phyloP scores from a whole-genome alignment of 2,329 filamentous ascomycete genomes.

The Verticillium tricorpus region DNA sequence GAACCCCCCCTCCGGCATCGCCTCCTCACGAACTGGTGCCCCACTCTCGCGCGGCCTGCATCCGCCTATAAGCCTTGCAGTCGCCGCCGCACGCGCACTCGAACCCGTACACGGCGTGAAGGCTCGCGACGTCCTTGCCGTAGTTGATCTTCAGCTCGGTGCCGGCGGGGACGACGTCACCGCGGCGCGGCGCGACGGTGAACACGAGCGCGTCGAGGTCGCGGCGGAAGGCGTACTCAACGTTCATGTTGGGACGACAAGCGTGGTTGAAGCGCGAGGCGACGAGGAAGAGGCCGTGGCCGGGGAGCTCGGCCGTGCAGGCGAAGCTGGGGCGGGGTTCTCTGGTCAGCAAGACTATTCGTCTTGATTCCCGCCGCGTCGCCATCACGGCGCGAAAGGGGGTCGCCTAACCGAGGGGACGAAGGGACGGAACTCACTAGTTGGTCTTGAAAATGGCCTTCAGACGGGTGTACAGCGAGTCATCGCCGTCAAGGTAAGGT shows the following conservation, averaged over 20 bases:
- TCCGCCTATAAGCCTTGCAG: not conserved
- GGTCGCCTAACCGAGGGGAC: no score
- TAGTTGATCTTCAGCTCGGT: conserved; percentile 51
- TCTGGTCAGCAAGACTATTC: no score
- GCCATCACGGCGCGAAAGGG: no score
- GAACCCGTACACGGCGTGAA: conserved; percentile 47
- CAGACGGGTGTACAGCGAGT: not conserved
- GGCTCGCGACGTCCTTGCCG: conserved; percentile 26
- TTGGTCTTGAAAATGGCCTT: not conserved
- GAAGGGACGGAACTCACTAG: not conserved
- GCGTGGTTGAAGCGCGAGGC: conserved; percentile 57
- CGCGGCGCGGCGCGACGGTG: conserved; percentile 21
- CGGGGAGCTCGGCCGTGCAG: conserved; percentile 11
- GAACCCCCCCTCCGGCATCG: not conserved
- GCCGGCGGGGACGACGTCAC: conserved; percentile 29
- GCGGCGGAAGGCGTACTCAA: conserved; percentile 38
- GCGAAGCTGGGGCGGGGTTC: conserved; percentile 20
- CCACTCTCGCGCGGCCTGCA: not conserved
- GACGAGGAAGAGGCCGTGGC: conserved; percentile 41
- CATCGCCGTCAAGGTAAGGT: not conserved
- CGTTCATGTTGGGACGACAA: conserved; percentile 37
- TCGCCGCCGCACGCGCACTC: conserved; percentile 40
- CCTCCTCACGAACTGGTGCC: not conserved
- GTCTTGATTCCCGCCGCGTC: no score
- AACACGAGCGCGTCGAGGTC: conserved; percentile 33